Evolutionary conservation across 148 eudicot species (phyloP), one percentile per base, ranked within the genome.

Genomic region (Rhododendron mucronatum): DNA sequence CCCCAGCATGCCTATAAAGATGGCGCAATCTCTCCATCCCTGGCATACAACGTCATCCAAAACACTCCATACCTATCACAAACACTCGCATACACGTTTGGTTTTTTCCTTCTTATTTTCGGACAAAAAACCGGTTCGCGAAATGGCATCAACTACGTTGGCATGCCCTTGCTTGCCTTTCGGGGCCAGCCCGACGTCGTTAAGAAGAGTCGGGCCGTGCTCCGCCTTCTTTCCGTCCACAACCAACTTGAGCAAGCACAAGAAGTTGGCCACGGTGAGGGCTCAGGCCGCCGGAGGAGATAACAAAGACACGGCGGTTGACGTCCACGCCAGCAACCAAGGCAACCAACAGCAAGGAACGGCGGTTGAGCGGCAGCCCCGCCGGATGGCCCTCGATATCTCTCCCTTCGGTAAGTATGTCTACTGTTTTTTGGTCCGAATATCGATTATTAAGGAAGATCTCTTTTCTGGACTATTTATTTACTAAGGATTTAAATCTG

Each of bases 391-490:
- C 33, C 67, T 92, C 1, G 94, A 94, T 48, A 44, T 88, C 78
- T 90, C 96, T 15, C 97, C 98, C 28, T 94, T 93, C 41, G 98
- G 98, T 95, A 88, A 5, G 76, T 79, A 57, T 57, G 91, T 88
- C 11, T 26, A 63, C 21, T 41, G 45, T 41, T 41, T 41, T 41
- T 41, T 41, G 45, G 7, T 41, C 45, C 45, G 45, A 8, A 41
- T 5, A 41, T 41, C 45, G 44, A 41, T 41, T 61, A 51, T 0
- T 13, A 2, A 13, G 53, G 14, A 50, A 50, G 13, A 10, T 50
- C 53, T 50, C 53, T 50, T 50, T 50, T 50, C 53, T 50, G 53
- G 55, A 12, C 53, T 12, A 50, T 50, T 65, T 10, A 67, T 26
- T 26, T 67, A 67, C 35, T 1, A 26, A 10, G 4, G 78, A 74